These are phyloP conservation scores for Phascolomyces articulosus DNA, from an alignment of 371 early-diverging fungal genomes.

Conservation along the genomic window DNA sequence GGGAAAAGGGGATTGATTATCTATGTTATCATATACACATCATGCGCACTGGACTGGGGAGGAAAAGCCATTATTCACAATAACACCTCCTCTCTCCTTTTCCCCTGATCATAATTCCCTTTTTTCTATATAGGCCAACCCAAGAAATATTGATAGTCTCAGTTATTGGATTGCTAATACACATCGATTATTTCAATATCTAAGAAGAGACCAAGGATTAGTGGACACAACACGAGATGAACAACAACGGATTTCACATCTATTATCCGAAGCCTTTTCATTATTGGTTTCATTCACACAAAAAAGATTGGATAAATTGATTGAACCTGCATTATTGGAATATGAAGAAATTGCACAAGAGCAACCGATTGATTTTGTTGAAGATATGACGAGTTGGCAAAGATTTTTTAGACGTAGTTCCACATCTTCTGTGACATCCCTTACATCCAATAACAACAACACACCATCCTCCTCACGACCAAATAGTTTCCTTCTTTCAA, in stretches of 20 bases:
- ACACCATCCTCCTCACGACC: background rate
- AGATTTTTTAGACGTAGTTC: slow-evolving; percentile 17
- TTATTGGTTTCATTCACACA: slow-evolving; percentile 50
- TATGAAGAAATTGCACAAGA: slow-evolving; percentile 71
- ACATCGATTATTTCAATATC: slow-evolving; percentile 73
- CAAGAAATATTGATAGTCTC: slow-evolving; percentile 32
- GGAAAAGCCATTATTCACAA: no score
- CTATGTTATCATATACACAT: no score
- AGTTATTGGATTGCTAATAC: slow-evolving; percentile 86
- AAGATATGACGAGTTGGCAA: slow-evolving; percentile 43
- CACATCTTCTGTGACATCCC: slow-evolving; percentile 4
- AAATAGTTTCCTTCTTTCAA: background rate
- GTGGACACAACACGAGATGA: slow-evolving; percentile 55
- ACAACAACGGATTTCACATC: slow-evolving; percentile 62
- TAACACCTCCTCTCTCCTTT: no score
- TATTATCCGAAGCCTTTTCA: slow-evolving; percentile 61
- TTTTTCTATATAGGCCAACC: slow-evolving; percentile 16
- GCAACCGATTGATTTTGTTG: slow-evolving; percentile 64
- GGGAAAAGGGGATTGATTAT: no score
- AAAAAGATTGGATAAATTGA: slow-evolving; percentile 56
- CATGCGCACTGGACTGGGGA: no score
- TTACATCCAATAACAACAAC: background rate
- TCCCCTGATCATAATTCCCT: background rate
- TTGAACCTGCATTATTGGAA: slow-evolving; percentile 74
- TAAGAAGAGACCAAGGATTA: slow-evolving; percentile 81